Conservation (phyloP, 75 land plant genomes). For the Pinus taeda region DNA sequence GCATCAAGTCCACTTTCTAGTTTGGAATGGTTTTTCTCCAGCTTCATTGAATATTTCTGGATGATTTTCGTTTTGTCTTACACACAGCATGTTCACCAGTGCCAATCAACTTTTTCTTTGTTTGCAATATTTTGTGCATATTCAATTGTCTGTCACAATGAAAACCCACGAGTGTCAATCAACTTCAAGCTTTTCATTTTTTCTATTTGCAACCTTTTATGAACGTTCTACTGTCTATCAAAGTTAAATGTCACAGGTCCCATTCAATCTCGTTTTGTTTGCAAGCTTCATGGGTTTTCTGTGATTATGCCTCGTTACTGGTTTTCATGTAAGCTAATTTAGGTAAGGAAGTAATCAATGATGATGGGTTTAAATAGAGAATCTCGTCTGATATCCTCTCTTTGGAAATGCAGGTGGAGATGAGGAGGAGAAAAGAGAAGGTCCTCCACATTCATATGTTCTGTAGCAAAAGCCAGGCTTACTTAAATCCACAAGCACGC, state of each 20-base stretch:
- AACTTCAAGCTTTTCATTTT: too few species aligned
- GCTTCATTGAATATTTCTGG: neutral
- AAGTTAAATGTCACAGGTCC: constrained; percentile 12
- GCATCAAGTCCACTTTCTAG: too few species aligned
- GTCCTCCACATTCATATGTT: constrained; percentile 90
- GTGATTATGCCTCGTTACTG: constrained; percentile 25
- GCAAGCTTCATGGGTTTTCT: constrained; percentile 29
- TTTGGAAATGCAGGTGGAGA: constrained; percentile 61
- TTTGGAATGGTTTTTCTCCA: neutral
- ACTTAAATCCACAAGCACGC: constrained; percentile 70
- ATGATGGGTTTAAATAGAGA: neutral
- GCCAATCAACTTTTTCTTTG: neutral
- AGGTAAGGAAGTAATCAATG: constrained; percentile 11
- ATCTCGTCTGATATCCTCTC: neutral
- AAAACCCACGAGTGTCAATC: too few species aligned
- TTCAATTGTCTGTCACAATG: too few species aligned
- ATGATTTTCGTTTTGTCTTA: constrained; percentile 12
- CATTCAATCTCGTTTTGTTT: neutral
- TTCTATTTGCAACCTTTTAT: neutral
- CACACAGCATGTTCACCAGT: constrained; percentile 19
- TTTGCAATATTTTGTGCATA: too few species aligned
- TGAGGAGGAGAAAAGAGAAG: constrained; percentile 62
- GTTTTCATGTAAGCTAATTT: constrained; percentile 20
- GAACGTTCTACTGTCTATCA: constrained; percentile 22
- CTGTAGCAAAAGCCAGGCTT: constrained; percentile 72